Evolutionary conservation across 2,329 filamentous ascomycete genomes (phyloP), one percentile per base, ranked within the genome.

Genomic region (Seiridium cupressi): DNA sequence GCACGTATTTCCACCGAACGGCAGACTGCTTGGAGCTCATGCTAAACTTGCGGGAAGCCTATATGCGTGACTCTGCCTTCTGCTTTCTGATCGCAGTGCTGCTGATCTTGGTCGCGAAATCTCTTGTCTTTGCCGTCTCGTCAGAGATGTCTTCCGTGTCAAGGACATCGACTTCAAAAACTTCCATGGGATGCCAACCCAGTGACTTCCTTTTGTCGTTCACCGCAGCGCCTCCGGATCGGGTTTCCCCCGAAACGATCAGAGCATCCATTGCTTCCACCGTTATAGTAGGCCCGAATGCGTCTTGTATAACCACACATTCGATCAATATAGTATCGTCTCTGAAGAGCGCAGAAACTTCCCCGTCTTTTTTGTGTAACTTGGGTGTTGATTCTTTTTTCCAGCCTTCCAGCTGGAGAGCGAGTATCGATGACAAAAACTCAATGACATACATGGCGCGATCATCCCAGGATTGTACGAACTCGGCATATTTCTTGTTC

Each of bases 131-230:
- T n/a, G 67, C 74, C 44, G 66, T 72, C 47, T 67, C 68, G 2
- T 79, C 76, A n/a, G 79, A 75, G 48, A 81, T 77, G 57, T 86
- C 85, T 44, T 84, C 81, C 3, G 87, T 84, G 73, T 94, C 90
- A 13, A 99, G 81, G 11, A 98, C 92, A 68, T 95, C 91, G 35
- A 98, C 92, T 72, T 96, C 93, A 68, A 92, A 97, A 0, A 96
- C 84, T 34, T 92, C 87, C 44, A 99, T 79, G 32, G 80, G 74
- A 42, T 80, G 78, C 93, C 92, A 97, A 2, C 90, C 91, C 62
- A 88, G 89, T 66, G 91, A 89, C 35, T 70, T 77, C 49, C 95
- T 85, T 72, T 89, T 91, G n/a, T 89, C 83, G 71, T 99, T 99
- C 65, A 99, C 92, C 0, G 91, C 91, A 61, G 86, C 80, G 4